These are phyloP conservation scores for Talaromyces stipitatus DNA, from an alignment of 495 filamentous ascomycete species.

Conservation along the genomic window DNA sequence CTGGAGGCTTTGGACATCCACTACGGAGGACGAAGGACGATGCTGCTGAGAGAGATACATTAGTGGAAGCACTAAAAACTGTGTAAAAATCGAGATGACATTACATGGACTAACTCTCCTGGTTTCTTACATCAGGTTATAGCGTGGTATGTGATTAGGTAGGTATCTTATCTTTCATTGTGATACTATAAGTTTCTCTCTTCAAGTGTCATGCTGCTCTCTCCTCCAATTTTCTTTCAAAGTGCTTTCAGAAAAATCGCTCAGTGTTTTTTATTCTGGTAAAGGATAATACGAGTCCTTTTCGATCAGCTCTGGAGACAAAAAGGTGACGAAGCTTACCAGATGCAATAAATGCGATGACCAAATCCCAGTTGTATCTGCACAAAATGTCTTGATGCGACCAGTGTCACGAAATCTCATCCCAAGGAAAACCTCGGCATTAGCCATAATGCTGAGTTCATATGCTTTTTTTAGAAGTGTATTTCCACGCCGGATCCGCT, in stretches of 20 bases:
- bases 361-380: neutral
- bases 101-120: no score
- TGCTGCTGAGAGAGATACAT: no score
- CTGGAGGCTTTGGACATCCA: no score
- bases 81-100: no score
- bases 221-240: no score
- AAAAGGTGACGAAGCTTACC: neutral
- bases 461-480: constrained; percentile 1
- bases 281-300: neutral
- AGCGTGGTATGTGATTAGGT: no score
- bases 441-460: neutral
- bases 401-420: neutral
- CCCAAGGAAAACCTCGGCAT: neutral
- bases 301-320: neutral
- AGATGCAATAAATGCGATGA: neutral
- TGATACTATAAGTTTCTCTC: no score
- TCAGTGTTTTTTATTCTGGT: neutral
- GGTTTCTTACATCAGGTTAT: no score
- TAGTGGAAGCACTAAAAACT: no score
- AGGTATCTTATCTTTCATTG: no score
- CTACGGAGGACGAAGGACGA: no score
- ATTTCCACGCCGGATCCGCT: neutral
- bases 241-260: neutral
- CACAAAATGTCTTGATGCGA: neutral
- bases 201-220: no score